Evolutionary conservation across 257 asterid genomes (phyloP), one percentile per base, ranked within the genome.

Genomic region (Solanum clarkiae): DNA sequence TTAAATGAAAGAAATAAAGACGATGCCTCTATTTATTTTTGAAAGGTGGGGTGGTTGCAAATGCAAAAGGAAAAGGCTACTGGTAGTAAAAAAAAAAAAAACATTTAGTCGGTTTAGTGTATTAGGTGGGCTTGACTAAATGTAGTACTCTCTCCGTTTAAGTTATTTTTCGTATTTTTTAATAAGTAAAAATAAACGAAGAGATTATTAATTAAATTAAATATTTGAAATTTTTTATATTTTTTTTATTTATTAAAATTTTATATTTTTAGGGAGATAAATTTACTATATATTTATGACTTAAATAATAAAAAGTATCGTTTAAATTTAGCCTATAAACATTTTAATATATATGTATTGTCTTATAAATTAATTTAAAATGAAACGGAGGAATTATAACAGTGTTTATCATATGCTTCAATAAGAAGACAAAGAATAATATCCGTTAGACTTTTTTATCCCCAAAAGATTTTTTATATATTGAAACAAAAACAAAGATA

Each of bases 41-140:
- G 86, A 83, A 80, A 42, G 92, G 89, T 89, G 97, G 92, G 90
- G 94, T 94, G 84, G 98, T 93, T 94, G 93, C 54, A 91, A n/a
- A 44, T n/a, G 44, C 62, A 24, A 24, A 79, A 44, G 80, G 57
- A 20, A 18, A 71, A 86, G 82, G 80, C 85, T 90, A 92, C 92
- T 89, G 87, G 45, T 89, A 87, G 45, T 66, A 74, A 82, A 68
- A 36, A 32, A 84, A 68, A 29, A 29, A 29, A 29, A 29, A 2
- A 87, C 91, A 92, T 90, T 93, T 88, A 91, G 89, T 87, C 15
- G 86, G 88, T 80, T 90, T 86, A 86, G 93, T 92, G 93, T 87
- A 90, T 92, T 92, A 89, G 98, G 91, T 93, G 92, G 63, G 89
- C 84, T 85, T 82, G 83, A 54, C 88, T 83, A 85, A 86, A 56